phyloP scores from a whole-genome alignment of 352 stramenopile species.

The Phytophthora nicotianae region DNA sequence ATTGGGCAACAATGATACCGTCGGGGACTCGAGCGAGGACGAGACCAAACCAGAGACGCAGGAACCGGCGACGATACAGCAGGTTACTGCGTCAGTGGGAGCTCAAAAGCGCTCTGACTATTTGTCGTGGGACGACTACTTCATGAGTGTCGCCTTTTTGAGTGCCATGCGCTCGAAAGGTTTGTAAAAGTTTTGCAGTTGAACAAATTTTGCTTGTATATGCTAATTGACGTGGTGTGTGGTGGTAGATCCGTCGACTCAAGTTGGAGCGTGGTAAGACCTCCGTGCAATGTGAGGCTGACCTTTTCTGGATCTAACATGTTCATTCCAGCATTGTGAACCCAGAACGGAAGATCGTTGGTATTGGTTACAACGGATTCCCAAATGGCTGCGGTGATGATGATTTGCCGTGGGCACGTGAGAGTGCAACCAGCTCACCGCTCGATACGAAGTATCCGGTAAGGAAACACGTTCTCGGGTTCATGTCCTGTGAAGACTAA shows the following conservation, averaged over 20 bases:
- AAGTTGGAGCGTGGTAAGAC: constrained; percentile 94
- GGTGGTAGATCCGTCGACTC: constrained; percentile 93
- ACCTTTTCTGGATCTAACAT: neutral
- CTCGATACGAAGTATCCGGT: constrained; percentile 97
- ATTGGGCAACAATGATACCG: neutral
- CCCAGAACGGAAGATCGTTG: constrained; percentile 95
- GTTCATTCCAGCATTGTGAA: constrained; percentile 91
- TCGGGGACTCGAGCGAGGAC: constrained; percentile 7
- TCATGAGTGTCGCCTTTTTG: constrained; percentile 99
- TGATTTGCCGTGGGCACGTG: constrained; percentile 93
- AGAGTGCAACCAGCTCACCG: constrained; percentile 58
- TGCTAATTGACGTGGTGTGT: neutral
- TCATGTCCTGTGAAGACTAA: neutral
- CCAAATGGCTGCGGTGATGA: constrained; percentile 96
- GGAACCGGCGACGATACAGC: neutral
- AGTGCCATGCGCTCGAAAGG: constrained; percentile 98
- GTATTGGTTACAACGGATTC: constrained; percentile 99
- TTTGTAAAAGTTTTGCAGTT: constrained; percentile 23
- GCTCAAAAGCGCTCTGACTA: constrained; percentile 87
- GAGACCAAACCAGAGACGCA: neutral
- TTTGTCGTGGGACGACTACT: constrained; percentile 99
- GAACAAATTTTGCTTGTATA: neutral
- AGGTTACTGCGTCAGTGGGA: neutral
- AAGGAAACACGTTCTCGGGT: constrained; percentile 5
- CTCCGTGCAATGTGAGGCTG: neutral